Base-by-base conservation (phyloP, 495 filamentous ascomycete species). In the Monascus purpureus region DNA sequence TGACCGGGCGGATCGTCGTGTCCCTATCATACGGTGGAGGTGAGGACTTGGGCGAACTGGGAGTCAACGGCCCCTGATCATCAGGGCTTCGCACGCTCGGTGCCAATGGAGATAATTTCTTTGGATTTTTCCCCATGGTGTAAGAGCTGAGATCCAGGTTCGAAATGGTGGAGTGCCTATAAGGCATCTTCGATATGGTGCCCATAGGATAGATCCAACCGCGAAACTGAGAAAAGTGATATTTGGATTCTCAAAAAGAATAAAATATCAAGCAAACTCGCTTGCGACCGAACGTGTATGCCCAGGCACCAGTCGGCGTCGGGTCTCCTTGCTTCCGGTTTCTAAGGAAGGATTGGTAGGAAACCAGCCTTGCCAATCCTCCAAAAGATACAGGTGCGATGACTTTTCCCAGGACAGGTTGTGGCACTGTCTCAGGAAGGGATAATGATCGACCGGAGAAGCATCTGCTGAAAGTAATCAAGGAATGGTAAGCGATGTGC, bases 1-100 rank as follows among this genome's bases (percentile, higher is more conserved):
- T 57, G 39, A 63, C 61, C 9, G 61, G 54, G 25, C 61, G 59
- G 33, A 65, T 63, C 6, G 59, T 63, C 16, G 57, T 40, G 17
- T 54, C 59, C 25, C 59, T 61, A 43, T 56, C 46, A 33, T 57
- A 50, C 7, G 59, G 54, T 9, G 59, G 63, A 2, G 61, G 61
- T 9, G 47, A 36, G 7, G 59, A 63, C 34, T 56, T 62, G 18
- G 59, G 55, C 17, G 61, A 63, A 33, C 52, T 53, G 16, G 61
- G 59, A 28, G 61, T 59, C 40, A 61, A 38, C 39, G 59, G 59
- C 40, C 55, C 60, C 15, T 37, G 49, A n/a, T 50, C 49, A 29
- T 59, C 59, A 14, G 59, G 55, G 32, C 54, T 63, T 34, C 56
- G 55, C 19, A 38, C 50, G 33, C 49, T 45, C 18, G 58, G 56